Evolutionary conservation across 352 stramenopile species (phyloP).

Genomic region (Globisporangium cederbergense): DNA sequence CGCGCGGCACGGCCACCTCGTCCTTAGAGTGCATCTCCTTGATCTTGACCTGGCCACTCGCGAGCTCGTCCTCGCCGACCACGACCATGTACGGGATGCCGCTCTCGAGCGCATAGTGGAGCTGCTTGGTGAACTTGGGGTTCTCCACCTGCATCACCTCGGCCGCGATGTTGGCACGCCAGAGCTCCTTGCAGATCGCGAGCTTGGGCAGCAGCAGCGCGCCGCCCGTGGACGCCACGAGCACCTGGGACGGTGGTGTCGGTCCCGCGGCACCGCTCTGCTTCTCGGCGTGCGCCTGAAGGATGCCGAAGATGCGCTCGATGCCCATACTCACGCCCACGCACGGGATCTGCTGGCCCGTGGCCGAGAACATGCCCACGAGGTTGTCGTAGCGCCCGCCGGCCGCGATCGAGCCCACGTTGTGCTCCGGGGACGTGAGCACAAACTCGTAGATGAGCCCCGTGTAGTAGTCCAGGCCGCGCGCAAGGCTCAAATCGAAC

Average conservation of each 20-base stretch:
- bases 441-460: slow-evolving; percentile 99
- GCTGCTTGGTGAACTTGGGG: slow-evolving; percentile 97
- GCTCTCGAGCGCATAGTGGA: slow-evolving; percentile 93
- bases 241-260: slow-evolving; percentile 77
- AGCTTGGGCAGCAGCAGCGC: slow-evolving; percentile 59
- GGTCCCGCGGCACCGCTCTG: slow-evolving; percentile 17
- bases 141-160: slow-evolving; percentile 96
- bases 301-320: slow-evolving; percentile 98
- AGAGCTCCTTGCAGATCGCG: slow-evolving; percentile 82
- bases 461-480: slow-evolving; percentile 99
- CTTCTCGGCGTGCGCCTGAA: slow-evolving; percentile 91
- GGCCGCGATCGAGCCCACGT: slow-evolving; percentile 97
- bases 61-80: slow-evolving; percentile 94
- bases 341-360: slow-evolving; percentile 94
- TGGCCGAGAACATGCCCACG: slow-evolving; percentile 97
- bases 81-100: slow-evolving; percentile 98
- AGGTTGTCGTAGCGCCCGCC: slow-evolving; percentile 98
- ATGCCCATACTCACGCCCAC: slow-evolving; percentile 98
- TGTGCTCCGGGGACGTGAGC: slow-evolving; percentile 80
- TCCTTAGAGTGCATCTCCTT: slow-evolving; percentile 95
- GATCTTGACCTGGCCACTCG: slow-evolving; percentile 93
- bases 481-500: slow-evolving; percentile 97
- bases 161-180: slow-evolving; percentile 91
- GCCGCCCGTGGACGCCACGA: slow-evolving; percentile 91
- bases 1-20: slow-evolving; percentile 75